Percentiles rank a stretch among this genome's conserved stretches.
phyloP scores from a whole-genome alignment of 331 rosid genomes.

The Rhamnella rubrinervis region DNA sequence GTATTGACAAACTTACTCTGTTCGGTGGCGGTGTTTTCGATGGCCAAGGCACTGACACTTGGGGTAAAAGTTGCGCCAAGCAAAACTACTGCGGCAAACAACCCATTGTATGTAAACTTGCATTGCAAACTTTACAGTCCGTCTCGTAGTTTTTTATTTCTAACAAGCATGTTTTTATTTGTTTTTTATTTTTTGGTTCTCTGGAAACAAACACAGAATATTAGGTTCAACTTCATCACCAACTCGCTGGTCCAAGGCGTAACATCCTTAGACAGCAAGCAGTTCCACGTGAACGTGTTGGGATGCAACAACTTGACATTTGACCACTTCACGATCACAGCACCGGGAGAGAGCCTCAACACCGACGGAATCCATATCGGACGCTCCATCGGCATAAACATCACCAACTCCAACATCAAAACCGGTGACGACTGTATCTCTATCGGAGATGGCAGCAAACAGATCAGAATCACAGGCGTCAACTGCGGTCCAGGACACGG shows the following conservation, averaged over 20 bases:
- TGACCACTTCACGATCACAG: slow-evolving; percentile 16
- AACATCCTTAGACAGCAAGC: slow-evolving; percentile 22
- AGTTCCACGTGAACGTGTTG: slow-evolving; percentile 24
- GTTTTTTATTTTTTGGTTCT: too few species aligned
- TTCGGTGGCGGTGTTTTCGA: too few species aligned
- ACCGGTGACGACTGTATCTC: slow-evolving; percentile 45
- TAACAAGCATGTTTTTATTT: too few species aligned
- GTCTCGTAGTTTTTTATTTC: too few species aligned
- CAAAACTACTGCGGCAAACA: too few species aligned
- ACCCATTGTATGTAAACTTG: too few species aligned
- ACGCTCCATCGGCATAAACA: slow-evolving; percentile 6
- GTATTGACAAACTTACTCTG: too few species aligned
- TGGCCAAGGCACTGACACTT: too few species aligned
- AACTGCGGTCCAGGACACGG: slow-evolving; percentile 48
- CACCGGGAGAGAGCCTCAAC: slow-evolving; percentile 35
- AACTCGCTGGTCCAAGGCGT: slow-evolving; percentile 20
- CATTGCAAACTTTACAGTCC: too few species aligned
- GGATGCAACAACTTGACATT: slow-evolving; percentile 28
- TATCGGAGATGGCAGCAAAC: slow-evolving; percentile 38
- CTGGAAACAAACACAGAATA: slow-evolving; percentile 11
- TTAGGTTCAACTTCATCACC: slow-evolving; percentile 18
- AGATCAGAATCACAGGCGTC: slow-evolving; percentile 9
- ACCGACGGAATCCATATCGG: slow-evolving; percentile 51
- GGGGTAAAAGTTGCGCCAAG: too few species aligned
- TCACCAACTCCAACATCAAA: not conserved